A percentile compares a stretch with the other conserved stretches of the same genome.
Evolutionary conservation across 2,329 filamentous ascomycete genomes (phyloP).

Genomic region (Chrysoporthe cubensis): DNA sequence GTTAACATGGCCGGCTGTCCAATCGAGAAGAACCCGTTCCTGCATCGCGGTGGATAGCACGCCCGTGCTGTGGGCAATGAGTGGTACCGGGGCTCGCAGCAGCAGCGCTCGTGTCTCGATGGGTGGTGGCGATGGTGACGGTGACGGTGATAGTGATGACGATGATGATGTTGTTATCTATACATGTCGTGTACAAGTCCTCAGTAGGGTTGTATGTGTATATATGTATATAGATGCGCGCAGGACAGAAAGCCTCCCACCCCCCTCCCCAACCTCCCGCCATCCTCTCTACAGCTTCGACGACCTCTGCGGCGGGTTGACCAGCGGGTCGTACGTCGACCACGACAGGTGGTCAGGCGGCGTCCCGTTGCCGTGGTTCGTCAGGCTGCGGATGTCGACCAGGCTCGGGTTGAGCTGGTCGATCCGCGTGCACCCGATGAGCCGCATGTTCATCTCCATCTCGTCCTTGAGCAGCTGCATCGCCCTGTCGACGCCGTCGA

Average conservation of each 20-base stretch:
- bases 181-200: too few relatives aligned
- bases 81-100: too few relatives aligned
- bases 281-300: constrained; percentile 51
- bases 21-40: not conserved
- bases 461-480: constrained; percentile 95
- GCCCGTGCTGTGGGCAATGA: too few relatives aligned
- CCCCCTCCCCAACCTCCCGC: too few relatives aligned
- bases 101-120: too few relatives aligned
- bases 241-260: not conserved
- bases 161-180: not conserved
- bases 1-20: not conserved
- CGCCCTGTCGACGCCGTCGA: constrained; percentile 84
- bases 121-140: too few relatives aligned
- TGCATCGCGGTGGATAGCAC: not conserved
- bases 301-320: constrained; percentile 55
- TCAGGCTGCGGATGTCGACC: constrained; percentile 75
- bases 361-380: constrained; percentile 53
- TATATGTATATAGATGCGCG: constrained; percentile 3
- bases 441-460: constrained; percentile 98
- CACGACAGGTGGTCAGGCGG: constrained; percentile 53
- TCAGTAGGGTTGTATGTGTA: not conserved
- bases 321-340: constrained; percentile 58
- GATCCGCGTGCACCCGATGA: constrained; percentile 79
- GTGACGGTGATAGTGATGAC: too few relatives aligned
- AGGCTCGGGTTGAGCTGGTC: constrained; percentile 80